Evolutionary conservation across 257 asterid genomes (phyloP), one percentile per base, ranked within the genome.

Genomic region (Primulina tabacum): DNA sequence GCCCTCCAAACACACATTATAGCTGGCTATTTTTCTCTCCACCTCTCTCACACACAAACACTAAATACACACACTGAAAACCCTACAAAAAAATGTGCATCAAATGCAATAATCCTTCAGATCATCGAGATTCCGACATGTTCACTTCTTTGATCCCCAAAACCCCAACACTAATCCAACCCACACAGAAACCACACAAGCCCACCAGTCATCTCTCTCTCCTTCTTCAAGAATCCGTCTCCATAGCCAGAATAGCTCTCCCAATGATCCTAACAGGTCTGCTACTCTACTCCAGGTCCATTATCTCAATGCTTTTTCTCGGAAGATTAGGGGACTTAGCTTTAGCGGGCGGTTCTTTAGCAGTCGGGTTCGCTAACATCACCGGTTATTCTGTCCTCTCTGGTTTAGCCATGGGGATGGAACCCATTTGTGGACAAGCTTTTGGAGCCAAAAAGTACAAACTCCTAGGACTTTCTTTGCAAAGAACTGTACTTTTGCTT

Each of bases 391-490:
- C 97, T 1, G 73, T 90, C 57, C 86, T 90, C 37, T 90, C 97
- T 55, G 97, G 97, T 43, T 68, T 90, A 6, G 93, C 97, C 75
- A 82, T 83, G 84, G 97, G 95, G 7, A 88, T 90, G 97, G 97
- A 90, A 35, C 93, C 97, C 28, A 90, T 90, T 10, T 90, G 97
- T 47, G 88, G 89, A 18, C 97, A 90, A 65, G 97, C 95, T 56
- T 90, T 78, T 62, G 97, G 97, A 1, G 96, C 96, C 8, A 84
- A 84, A 63, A 79, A 68, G 5, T 85, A 75, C 61, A 73, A 72
- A 0, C 86, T 90, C 38, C 83, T 90, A 56, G 97, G 96, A 17
- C 81, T 86, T 9, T 71, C 94, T 16, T 65, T 90, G 11, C 97
- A 90, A 47, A 78, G 96, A 53, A 81, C 89, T 0, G 68, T 90